These are phyloP conservation scores for Papiliotrema nemorosa DNA, from an alignment of 1,284 basidiomycete genomes.

Conservation along the genomic window DNA sequence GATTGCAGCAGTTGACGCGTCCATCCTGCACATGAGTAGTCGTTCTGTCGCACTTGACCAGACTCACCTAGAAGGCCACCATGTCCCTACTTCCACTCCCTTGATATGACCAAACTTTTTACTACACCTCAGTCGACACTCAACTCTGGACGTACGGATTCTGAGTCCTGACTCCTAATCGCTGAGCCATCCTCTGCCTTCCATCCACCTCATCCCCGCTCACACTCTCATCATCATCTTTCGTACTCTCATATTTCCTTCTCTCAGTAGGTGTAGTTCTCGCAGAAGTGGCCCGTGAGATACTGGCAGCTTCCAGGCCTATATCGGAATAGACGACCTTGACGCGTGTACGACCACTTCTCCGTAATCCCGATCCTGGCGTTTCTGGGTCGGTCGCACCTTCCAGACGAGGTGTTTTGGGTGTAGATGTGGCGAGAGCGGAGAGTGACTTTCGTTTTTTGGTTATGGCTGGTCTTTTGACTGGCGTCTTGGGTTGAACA, in stretches of 20 bases:
- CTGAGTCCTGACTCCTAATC: conserved; percentile 27
- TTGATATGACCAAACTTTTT: conserved; percentile 38
- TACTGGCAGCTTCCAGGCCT: too few relatives aligned
- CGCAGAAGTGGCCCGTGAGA: too few relatives aligned
- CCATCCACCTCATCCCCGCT: background rate
- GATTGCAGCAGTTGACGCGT: conserved; percentile 36
- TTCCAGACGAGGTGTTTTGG: too few relatives aligned
- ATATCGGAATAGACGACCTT: too few relatives aligned
- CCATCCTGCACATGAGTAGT: conserved; percentile 25
- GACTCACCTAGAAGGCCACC: conserved; percentile 34
- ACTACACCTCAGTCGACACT: conserved; percentile 4
- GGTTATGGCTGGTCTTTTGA: conserved; percentile 1
- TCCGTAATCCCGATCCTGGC: too few relatives aligned
- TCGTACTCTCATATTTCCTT: too few relatives aligned
- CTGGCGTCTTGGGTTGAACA: conserved; percentile 5
- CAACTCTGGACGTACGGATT: conserved; percentile 27
- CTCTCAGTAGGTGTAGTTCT: too few relatives aligned
- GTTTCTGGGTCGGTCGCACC: too few relatives aligned
- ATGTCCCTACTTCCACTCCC: conserved; percentile 34
- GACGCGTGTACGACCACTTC: too few relatives aligned
- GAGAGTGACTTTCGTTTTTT: background rate
- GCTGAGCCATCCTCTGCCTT: conserved; percentile 25
- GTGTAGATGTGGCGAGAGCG: background rate
- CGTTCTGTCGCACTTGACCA: too few relatives aligned
- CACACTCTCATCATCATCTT: conserved; percentile 1